Conservation (phyloP, 208 protist species). For the Trypanosoma vivax region DNA sequence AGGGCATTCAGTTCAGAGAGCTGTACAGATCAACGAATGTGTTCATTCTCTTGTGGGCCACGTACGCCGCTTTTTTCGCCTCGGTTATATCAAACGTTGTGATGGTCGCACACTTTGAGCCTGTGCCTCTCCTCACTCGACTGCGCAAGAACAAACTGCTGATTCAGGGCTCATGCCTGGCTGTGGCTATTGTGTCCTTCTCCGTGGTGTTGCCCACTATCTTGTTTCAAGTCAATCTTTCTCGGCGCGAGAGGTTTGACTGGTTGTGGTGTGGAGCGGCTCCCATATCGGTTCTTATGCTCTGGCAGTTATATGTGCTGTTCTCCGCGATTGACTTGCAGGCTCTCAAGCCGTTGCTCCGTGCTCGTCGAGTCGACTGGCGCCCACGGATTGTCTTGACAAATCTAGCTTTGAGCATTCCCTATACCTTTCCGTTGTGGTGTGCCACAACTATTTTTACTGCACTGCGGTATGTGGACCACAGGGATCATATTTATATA, state of each 20-base stretch:
- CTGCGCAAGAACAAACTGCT: slow-evolving; percentile 54
- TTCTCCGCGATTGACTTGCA: no score
- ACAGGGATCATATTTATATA: slow-evolving; percentile 51
- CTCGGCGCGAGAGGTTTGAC: slow-evolving; percentile 34
- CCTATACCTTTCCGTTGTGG: slow-evolving; percentile 56
- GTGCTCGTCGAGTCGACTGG: slow-evolving; percentile 36
- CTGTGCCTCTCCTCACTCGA: slow-evolving; percentile 55
- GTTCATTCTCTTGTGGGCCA: slow-evolving; percentile 58
- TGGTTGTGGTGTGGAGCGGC: slow-evolving; percentile 74
- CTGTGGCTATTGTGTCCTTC: slow-evolving; percentile 46
- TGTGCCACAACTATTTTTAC: slow-evolving; percentile 63
- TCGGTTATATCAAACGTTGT: slow-evolving; percentile 73
- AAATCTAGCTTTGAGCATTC: slow-evolving; percentile 61
- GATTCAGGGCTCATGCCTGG: slow-evolving; percentile 40
- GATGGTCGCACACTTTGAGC: slow-evolving; percentile 80
- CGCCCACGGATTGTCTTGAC: slow-evolving; percentile 38
- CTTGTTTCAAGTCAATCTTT: slow-evolving; percentile 63
- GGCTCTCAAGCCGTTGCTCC: slow-evolving; percentile 34
- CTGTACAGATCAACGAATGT: slow-evolving; percentile 25
- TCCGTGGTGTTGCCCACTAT: slow-evolving; percentile 56
- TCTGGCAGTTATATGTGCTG: slow-evolving; percentile 64
- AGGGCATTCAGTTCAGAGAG: slow-evolving; percentile 24
- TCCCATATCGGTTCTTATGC: slow-evolving; percentile 51
- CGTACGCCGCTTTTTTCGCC: slow-evolving; percentile 46
- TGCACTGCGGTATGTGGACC: slow-evolving; percentile 57